A percentile compares a stretch with the other conserved stretches of the same genome.
Evolutionary conservation across 345 rosid species (phyloP).

Genomic region (Eucalyptus fibrosa): DNA sequence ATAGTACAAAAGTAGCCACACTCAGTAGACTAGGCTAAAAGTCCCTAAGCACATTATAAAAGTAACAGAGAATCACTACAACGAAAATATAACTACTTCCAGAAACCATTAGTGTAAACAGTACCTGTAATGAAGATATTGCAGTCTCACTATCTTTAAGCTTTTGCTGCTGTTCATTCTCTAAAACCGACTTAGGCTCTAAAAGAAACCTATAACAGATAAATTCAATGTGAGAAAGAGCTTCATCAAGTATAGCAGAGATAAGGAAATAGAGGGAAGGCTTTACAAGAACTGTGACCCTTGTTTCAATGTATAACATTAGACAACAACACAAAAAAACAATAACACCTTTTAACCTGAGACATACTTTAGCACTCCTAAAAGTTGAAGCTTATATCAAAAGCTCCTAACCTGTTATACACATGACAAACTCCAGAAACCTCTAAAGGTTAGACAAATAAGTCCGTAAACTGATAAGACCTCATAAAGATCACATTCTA

Average conservation of each 20-base stretch:
- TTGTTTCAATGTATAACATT: neutral
- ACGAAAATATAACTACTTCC: neutral
- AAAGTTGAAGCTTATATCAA: neutral
- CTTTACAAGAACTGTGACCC: neutral
- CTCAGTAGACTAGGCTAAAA: neutral
- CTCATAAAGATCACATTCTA: neutral
- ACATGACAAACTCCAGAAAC: neutral
- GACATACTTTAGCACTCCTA: neutral
- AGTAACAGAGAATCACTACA: neutral
- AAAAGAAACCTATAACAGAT: constrained; percentile 62
- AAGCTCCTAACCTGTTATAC: neutral
- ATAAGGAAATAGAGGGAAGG: neutral
- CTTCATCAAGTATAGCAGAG: neutral
- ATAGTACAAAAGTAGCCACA: neutral
- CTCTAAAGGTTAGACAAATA: neutral
- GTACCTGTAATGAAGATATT: constrained; percentile 62
- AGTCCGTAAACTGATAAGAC: neutral
- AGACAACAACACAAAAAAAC: neutral
- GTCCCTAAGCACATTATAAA: neutral
- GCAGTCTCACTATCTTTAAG: constrained; percentile 80
- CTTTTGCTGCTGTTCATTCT: constrained; percentile 78
- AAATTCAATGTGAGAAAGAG: neutral
- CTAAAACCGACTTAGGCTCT: constrained; percentile 58
- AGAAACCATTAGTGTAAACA: neutral
- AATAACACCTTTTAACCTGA: neutral